These are phyloP conservation scores for Floccularia luteovirens DNA, from an alignment of 768 basidiomycete species.

Conservation along the genomic window DNA sequence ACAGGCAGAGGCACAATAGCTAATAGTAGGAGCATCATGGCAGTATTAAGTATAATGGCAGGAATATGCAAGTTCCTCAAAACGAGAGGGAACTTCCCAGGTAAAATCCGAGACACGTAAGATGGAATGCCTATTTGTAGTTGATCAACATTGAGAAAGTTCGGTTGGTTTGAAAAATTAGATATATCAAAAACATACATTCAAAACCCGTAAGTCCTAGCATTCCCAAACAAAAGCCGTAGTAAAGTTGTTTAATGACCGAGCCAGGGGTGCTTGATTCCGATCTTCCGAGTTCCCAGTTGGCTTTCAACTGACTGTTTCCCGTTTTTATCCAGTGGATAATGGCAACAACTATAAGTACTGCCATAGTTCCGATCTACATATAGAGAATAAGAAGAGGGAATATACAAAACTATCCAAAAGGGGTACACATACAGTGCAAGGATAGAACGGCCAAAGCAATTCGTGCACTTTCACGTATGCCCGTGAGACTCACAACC, in stretches of 20 bases:
- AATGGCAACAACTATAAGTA: constrained; percentile 39
- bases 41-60: constrained; percentile 45
- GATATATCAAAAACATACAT: constrained; percentile 28
- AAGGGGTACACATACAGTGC: constrained; percentile 59
- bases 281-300: constrained; percentile 40
- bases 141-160: no score
- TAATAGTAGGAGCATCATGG: constrained; percentile 52
- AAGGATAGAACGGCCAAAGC: constrained; percentile 49
- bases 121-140: constrained; percentile 44
- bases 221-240: constrained; percentile 66
- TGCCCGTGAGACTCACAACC: constrained; percentile 44
- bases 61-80: constrained; percentile 60
- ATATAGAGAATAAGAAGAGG: constrained; percentile 1
- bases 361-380: constrained; percentile 49
- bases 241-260: constrained; percentile 43
- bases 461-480: constrained; percentile 56
- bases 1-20: constrained; percentile 48
- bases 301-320: constrained; percentile 35
- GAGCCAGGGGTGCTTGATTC: constrained; percentile 17
- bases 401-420: background rate
- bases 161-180: background rate
- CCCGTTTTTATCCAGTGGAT: constrained; percentile 49
- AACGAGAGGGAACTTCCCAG: constrained; percentile 47
- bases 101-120: constrained; percentile 55
- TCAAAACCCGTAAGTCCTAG: constrained; percentile 68